These are phyloP conservation scores for Cucurbita argyrosperma DNA, from an alignment of 306 rosid genomes.

Conservation along the genomic window DNA sequence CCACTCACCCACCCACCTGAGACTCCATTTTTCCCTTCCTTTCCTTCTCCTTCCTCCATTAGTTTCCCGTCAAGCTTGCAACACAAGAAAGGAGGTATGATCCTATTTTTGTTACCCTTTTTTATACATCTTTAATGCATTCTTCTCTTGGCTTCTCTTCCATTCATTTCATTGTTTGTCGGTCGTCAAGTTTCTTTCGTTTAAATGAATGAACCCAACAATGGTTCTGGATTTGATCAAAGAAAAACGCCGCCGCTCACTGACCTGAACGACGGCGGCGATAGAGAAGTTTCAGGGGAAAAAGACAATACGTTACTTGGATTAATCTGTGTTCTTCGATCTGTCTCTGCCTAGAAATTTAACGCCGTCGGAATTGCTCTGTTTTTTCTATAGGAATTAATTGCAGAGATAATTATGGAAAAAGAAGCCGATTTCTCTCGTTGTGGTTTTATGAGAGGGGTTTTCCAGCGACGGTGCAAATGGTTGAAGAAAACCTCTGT, in stretches of 20 bases:
- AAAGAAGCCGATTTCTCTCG: constrained; percentile 24
- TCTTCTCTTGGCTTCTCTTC: no score
- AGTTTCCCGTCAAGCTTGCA: not conserved
- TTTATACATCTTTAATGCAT: not conserved
- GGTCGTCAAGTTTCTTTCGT: not conserved
- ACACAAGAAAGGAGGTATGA: not conserved
- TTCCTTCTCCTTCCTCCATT: not conserved
- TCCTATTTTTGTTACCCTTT: not conserved
- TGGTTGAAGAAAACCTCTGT: constrained; percentile 57
- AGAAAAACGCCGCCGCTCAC: not conserved
- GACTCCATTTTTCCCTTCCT: not conserved
- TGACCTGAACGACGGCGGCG: no score
- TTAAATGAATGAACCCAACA: not conserved
- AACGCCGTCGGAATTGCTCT: not conserved
- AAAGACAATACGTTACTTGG: no score
- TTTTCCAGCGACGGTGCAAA: constrained; percentile 33
- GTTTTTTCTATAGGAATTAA: not conserved
- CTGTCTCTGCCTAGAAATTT: not conserved
- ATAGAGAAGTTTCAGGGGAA: no score
- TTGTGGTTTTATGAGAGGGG: constrained; percentile 49
- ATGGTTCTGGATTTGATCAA: not conserved
- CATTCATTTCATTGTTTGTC: not conserved
- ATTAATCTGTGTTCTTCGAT: no score
- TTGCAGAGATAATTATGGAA: constrained; percentile 22
- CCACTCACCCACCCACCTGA: not conserved